Base-by-base conservation (phyloP, 2,329 filamentous ascomycete species). In the Fusarium pininemorale region DNA sequence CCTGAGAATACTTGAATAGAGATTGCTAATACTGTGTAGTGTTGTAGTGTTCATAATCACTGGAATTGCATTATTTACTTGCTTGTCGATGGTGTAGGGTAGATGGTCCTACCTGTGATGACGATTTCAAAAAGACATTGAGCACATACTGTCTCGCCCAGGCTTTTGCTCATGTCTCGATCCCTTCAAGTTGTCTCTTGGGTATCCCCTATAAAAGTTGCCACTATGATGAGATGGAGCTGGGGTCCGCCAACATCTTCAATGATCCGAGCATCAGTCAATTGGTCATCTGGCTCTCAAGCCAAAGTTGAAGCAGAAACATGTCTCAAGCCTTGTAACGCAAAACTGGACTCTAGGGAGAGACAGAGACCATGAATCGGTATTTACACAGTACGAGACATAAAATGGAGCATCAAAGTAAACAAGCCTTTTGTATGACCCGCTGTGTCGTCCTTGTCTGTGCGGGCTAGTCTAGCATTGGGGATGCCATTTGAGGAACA, bases 361-460 rank as follows among this genome's bases (percentile, higher is more conserved):
- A 28, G 22, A 11, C 10, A 47, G 22, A 51, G 13, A 18, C 30
- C 30, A 53, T 15, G 13, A 37, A 35, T 53, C 13, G 42, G 24
- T 26, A 55, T 35, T 44, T 56, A 60, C 69, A 75, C 72, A 50
- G 62, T 59, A 63, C 39, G 44, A 45, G 48, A 57, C 50, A 47
- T 16, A 57, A 41, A 59, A 62, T 65, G 50, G 45, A 58, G 67
- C 54, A 72, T 63, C 66, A 69, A 63, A 66, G 63, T 70, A 75
- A 77, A 77, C 74, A 76, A 77, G 75, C 75, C 66, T 78, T 77
- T 70, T 69, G 72, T 63, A 66, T 77, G 75, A 77, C 72, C 75
- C 75, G 63, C 63, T 39, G 48, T 53, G 45, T 61, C 48, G 71
- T 70, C 67, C 70, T 59, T 72, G 66, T 68, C 72, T 60, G 69